Conservation (phyloP, 2,329 filamentous ascomycete species). For the Didymella arachidicola region DNA sequence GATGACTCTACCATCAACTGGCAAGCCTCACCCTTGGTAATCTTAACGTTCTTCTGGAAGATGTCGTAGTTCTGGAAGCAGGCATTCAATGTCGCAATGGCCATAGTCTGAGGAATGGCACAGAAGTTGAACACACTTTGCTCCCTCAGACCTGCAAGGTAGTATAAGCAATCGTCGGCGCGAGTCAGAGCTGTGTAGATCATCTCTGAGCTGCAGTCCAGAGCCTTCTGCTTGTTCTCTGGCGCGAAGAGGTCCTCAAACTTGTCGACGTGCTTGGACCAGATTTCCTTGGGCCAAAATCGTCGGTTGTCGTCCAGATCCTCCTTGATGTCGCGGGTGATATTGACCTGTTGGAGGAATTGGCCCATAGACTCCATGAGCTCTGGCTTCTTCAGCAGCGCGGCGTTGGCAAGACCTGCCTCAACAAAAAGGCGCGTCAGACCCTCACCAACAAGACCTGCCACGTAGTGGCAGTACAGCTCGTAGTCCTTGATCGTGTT, state of each 20-base stretch:
- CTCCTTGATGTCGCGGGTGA: constrained; percentile 93
- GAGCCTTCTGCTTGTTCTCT: constrained; percentile 76
- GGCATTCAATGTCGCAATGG: constrained; percentile 90
- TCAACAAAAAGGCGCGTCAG: constrained; percentile 89
- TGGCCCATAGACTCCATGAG: constrained; percentile 96
- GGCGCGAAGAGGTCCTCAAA: constrained; percentile 91
- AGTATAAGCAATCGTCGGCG: constrained; percentile 93
- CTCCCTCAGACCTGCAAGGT: constrained; percentile 92
- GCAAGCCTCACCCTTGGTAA: constrained; percentile 93
- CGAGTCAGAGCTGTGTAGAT: constrained; percentile 87
- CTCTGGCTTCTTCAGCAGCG: constrained; percentile 77
- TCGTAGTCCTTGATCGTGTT: constrained; percentile 89
- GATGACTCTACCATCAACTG: constrained; percentile 90
- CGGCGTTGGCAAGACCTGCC: constrained; percentile 84
- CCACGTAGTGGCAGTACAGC: constrained; percentile 96
- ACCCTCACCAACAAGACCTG: constrained; percentile 96
- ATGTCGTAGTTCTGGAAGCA: constrained; percentile 91
- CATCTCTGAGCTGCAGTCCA: constrained; percentile 93
- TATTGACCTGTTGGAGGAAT: constrained; percentile 98
- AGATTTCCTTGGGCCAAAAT: constrained; percentile 96
- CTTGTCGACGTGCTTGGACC: constrained; percentile 90
- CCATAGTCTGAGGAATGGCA: constrained; percentile 96
- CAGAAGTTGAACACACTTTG: constrained; percentile 99
- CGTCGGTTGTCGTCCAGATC: constrained; percentile 86
- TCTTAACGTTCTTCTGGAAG: constrained; percentile 90